Percentiles rank a stretch among this genome's conserved stretches.
Evolutionary conservation across 2,329 filamentous ascomycete genomes (phyloP).

Genomic region (Aspergillus novoparasiticus): DNA sequence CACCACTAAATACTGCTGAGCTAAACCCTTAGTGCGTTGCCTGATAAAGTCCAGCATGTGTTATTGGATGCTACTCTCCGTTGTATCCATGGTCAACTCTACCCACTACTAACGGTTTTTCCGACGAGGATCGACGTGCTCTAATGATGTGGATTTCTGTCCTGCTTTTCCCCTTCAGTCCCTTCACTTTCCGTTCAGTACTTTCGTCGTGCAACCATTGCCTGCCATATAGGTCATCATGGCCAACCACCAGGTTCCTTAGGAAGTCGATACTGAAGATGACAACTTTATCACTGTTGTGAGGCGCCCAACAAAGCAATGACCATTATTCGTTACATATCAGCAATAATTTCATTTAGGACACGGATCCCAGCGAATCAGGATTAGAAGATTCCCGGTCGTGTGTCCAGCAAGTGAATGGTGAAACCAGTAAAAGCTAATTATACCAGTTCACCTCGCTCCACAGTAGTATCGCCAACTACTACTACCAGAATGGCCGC

Average conservation of each 20-base stretch:
- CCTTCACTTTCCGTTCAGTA: background rate
- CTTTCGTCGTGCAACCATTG: background rate
- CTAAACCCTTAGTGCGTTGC: background rate
- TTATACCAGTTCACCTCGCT: background rate
- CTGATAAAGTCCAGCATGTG: background rate
- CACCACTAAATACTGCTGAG: too few species aligned
- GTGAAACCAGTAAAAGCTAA: background rate
- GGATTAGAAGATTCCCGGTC: background rate
- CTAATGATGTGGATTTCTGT: background rate
- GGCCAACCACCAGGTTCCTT: background rate
- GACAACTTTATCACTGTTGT: background rate
- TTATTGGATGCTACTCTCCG: background rate
- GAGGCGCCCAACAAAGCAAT: background rate
- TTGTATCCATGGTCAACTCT: background rate
- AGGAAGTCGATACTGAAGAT: background rate
- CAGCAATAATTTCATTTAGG: background rate
- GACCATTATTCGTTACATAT: background rate
- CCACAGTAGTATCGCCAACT: conserved; percentile 26
- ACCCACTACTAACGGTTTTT: background rate
- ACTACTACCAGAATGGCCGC: conserved; percentile 34
- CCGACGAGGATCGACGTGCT: background rate
- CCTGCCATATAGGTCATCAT: background rate
- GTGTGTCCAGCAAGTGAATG: background rate
- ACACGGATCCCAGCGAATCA: background rate
- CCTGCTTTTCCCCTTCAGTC: background rate